Conservation (phyloP, 345 rosid genomes). For the Microcos paniculata region DNA sequence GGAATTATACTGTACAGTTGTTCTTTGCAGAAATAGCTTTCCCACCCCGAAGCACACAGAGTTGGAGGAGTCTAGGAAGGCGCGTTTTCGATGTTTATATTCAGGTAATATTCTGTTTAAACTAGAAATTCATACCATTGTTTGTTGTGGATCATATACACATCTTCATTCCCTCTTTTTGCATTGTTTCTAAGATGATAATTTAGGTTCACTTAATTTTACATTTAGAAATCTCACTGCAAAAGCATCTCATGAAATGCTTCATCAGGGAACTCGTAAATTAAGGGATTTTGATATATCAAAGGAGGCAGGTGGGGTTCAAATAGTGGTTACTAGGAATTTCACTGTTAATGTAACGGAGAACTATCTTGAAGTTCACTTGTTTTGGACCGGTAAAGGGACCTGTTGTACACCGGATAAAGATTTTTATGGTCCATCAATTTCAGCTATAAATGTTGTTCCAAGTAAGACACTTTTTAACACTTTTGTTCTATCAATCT, state of each 20-base stretch:
- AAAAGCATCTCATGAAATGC: neutral
- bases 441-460: constrained; percentile 39
- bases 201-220: constrained; percentile 2
- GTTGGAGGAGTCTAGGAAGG: constrained; percentile 49
- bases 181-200: neutral
- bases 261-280: constrained; percentile 30
- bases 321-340: constrained; percentile 18
- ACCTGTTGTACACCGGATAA: constrained; percentile 50
- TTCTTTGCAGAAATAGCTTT: constrained; percentile 51
- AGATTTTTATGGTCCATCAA: constrained; percentile 57
- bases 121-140: too few relatives aligned
- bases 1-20: constrained; percentile 33
- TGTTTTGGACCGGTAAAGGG: constrained; percentile 77
- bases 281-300: constrained; percentile 40
- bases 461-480: constrained; percentile 25
- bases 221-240: neutral
- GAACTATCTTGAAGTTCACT: constrained; percentile 55
- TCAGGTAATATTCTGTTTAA: constrained; percentile 30
- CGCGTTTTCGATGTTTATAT: constrained; percentile 47
- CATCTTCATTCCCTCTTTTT: too few relatives aligned
- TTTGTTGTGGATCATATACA: neutral
- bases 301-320: constrained; percentile 32
- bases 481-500: too few relatives aligned
- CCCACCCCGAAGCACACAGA: constrained; percentile 27
- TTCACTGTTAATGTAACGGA: constrained; percentile 46